Evolutionary conservation across 768 basidiomycete genomes (phyloP).

Genomic region (Rhizopogon vesiculosus): DNA sequence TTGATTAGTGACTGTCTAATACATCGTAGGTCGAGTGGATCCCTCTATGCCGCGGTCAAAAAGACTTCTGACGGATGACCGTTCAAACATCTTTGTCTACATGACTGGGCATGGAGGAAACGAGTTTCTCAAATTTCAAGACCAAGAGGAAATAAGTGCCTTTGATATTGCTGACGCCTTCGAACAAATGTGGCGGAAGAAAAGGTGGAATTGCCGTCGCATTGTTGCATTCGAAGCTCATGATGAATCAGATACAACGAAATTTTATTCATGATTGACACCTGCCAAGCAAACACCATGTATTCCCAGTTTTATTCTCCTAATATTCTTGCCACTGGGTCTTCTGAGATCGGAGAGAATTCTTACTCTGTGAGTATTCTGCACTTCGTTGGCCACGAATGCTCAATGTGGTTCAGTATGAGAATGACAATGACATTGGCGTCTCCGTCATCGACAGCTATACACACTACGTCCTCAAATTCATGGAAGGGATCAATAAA

Average conservation of each 20-base stretch:
- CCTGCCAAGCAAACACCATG: conserved; percentile 96
- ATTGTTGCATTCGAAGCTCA: background rate
- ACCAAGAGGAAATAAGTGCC: conserved; percentile 96
- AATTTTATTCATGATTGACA: conserved; percentile 97
- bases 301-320: conserved; percentile 92
- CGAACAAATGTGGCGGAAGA: conserved; percentile 98
- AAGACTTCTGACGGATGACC: conserved; percentile 84
- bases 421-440: conserved; percentile 91
- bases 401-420: conserved; percentile 50
- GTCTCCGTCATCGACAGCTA: conserved; percentile 94
- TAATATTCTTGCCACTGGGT: conserved; percentile 88
- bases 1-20: background rate
- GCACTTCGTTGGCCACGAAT: background rate
- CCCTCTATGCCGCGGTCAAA: conserved; percentile 87
- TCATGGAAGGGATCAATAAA: conserved; percentile 90
- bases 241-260: conserved; percentile 71
- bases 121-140: conserved; percentile 98
- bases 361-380: conserved; percentile 77
- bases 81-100: conserved; percentile 93
- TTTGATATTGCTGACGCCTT: conserved; percentile 98
- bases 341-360: conserved; percentile 78
- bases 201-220: conserved; percentile 48
- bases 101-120: conserved; percentile 99
- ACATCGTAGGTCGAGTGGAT: conserved; percentile 69
- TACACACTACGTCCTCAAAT: conserved; percentile 88